A percentile compares a stretch with the other conserved stretches of the same genome.
Conservation (phyloP, 2,329 filamentous ascomycete genomes). For the Cladophialophora chaetospira region DNA sequence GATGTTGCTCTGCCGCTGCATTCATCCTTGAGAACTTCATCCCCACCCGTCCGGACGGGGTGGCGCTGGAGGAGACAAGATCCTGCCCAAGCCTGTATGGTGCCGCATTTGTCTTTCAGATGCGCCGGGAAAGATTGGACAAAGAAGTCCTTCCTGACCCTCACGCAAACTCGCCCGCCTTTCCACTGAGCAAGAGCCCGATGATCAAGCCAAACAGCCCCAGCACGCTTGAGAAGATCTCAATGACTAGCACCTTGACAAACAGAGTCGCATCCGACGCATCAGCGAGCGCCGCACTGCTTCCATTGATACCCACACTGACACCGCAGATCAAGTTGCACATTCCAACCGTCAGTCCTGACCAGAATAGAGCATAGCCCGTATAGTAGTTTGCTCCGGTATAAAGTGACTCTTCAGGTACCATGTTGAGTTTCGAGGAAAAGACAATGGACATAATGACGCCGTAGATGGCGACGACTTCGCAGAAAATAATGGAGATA, state of each 20-base stretch:
- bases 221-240: constrained; percentile 98
- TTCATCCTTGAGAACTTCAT: too few species aligned
- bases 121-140: too few species aligned
- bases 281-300: constrained; percentile 92
- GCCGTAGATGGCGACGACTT: constrained; percentile 99
- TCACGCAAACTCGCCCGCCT: constrained; percentile 70
- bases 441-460: constrained; percentile 99
- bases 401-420: constrained; percentile 66
- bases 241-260: constrained; percentile 97
- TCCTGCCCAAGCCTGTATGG: too few species aligned
- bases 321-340: constrained; percentile 97
- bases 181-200: constrained; percentile 82
- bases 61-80: too few species aligned
- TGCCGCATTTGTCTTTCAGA: too few species aligned
- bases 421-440: constrained; percentile 73
- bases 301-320: constrained; percentile 96
- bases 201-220: constrained; percentile 96
- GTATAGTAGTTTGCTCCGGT: constrained; percentile 86
- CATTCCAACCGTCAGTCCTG: constrained; percentile 87
- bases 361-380: constrained; percentile 94
- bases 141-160: background rate
- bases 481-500: constrained; percentile 99
- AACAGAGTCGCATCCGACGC: constrained; percentile 93
- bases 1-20: too few species aligned
- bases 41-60: too few species aligned